Conservation (phyloP, 2,329 filamentous ascomycete genomes). For the Cryphonectria nitschkei region DNA sequence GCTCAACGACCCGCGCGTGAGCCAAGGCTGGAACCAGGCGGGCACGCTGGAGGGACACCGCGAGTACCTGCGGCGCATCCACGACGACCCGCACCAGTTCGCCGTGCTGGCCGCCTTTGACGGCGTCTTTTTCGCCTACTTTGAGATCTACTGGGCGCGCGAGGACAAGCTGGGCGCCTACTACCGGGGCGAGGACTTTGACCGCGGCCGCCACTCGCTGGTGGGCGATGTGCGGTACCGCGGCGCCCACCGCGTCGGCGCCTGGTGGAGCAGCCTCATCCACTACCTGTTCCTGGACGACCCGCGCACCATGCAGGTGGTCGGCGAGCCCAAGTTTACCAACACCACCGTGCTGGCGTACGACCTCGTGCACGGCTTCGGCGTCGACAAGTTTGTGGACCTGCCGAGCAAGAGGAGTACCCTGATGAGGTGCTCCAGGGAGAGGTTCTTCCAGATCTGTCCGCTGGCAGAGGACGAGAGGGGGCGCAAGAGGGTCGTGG, state of each 20-base stretch:
- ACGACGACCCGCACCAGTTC: conserved; percentile 73
- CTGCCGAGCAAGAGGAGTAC: conserved; percentile 73
- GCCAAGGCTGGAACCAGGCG: conserved; percentile 79
- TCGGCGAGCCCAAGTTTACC: conserved; percentile 74
- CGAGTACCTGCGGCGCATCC: conserved; percentile 69
- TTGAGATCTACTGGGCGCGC: conserved; percentile 78
- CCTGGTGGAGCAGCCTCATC: conserved; percentile 65
- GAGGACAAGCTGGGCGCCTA: conserved; percentile 61
- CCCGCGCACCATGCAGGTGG: conserved; percentile 57
- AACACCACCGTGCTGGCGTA: conserved; percentile 73
- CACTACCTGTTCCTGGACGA: conserved; percentile 67
- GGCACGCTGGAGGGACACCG: conserved; percentile 76
- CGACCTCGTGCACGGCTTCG: conserved; percentile 74
- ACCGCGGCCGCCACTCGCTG: conserved; percentile 61
- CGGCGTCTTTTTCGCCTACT: conserved; percentile 73
- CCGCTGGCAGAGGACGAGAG: conserved; percentile 51
- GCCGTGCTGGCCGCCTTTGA: conserved; percentile 73
- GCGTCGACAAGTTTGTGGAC: conserved; percentile 73
- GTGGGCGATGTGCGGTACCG: conserved; percentile 64
- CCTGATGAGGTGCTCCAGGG: conserved; percentile 65
- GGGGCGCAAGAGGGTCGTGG: conserved; percentile 56
- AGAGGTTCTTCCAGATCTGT: conserved; percentile 71
- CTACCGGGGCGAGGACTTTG: conserved; percentile 59
- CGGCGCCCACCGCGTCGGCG: conserved; percentile 62
- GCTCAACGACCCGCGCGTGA: conserved; percentile 84